phyloP scores from a whole-genome alignment of 2,329 filamentous ascomycete genomes.

The Diaporthe vaccinii region DNA sequence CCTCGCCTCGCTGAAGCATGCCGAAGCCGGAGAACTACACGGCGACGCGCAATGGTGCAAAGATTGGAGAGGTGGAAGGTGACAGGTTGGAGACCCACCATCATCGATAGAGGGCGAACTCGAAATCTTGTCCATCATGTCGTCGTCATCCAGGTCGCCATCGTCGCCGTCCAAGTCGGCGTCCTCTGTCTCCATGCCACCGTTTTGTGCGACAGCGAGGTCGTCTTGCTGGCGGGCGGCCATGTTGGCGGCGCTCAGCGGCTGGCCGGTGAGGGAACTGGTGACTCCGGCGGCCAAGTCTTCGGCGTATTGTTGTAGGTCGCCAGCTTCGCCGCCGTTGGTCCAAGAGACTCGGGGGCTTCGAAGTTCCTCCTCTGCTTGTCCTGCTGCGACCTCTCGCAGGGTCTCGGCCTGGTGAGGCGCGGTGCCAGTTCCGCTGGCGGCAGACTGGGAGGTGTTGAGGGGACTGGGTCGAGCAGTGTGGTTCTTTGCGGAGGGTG shows the following conservation, averaged over 20 bases:
- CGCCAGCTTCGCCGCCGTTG: conserved; percentile 55
- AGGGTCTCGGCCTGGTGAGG: conserved; percentile 90
- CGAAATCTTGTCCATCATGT: conserved; percentile 98
- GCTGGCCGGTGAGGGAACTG: conserved; percentile 53
- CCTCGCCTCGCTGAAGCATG: conserved; percentile 51
- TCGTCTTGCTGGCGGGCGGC: conserved; percentile 65
- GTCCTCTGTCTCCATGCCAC: conserved; percentile 67
- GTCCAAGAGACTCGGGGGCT: conserved; percentile 73
- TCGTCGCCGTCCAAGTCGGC: conserved; percentile 77
- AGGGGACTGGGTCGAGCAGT: conserved; percentile 64
- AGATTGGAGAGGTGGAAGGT: conserved; percentile 56
- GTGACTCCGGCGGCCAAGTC: conserved; percentile 58
- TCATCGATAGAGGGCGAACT: conserved; percentile 99
- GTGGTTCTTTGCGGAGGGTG: conserved; percentile 89
- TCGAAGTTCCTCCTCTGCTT: conserved; percentile 77
- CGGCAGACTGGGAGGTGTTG: conserved; percentile 61
- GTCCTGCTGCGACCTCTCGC: conserved; percentile 83
- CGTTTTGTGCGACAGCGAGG: conserved; percentile 73
- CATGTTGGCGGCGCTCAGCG: conserved; percentile 45
- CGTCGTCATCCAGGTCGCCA: conserved; percentile 82
- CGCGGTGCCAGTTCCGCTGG: conserved; percentile 59
- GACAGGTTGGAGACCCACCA: conserved; percentile 79
- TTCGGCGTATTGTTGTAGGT: conserved; percentile 61
- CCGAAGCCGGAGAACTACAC: conserved; percentile 50
- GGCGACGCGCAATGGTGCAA: conserved; percentile 51